Base-by-base conservation (phyloP, 1,284 basidiomycete species). In the Pseudozyma hubeiensis region DNA sequence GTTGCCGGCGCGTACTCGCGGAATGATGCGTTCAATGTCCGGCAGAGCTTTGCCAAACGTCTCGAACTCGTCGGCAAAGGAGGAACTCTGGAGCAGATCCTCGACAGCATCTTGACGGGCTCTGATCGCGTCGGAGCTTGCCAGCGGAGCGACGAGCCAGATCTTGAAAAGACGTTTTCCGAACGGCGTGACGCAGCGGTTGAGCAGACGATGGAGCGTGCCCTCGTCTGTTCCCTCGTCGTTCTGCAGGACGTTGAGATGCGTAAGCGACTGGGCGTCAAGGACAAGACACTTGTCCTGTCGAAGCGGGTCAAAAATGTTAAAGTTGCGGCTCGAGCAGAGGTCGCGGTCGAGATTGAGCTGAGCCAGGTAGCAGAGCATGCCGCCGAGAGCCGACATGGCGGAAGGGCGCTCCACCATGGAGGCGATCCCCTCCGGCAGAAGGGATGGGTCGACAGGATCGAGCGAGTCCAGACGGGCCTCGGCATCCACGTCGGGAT, bases 151-250 rank as follows among this genome's bases (percentile, higher is more conserved):
- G 10, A 80, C 66, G 16, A 84, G 74, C 82, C 82, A 84, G 30
- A 76, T 71, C 47, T 80, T 81, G 77, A 84, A 82, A 24, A 84
- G 78, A 35, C 82, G 77, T 56, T 83, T 83, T 33, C 82, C 82
- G 49, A 79, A 83, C 2, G 82, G 81, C 10, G 82, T 84, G 14
- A 80, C 66, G 66, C 81, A 82, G 33, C 82, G 82, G 55, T 83
- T 84, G 58, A 84, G 77, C 49, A 84, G 65, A 40, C 75, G 73
- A 41, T 79, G 80, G 43, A 84, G 74, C 13, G 82, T 84, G 39
- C 82, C 82, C 48, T 72, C 69, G 37, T 80, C 80, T 13, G 78
- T 77, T 19, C 82, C 82, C 53, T 82, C 73, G 52, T 84, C 82
- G 62, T 84, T 84, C 53, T 78, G 70, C 39, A 84, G 60, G 10